Percentiles rank a stretch among this genome's conserved stretches.
These are phyloP conservation scores for Trichocomaceae sp. DNA, from an alignment of 2,329 filamentous ascomycete species.

Conservation along the genomic window DNA sequence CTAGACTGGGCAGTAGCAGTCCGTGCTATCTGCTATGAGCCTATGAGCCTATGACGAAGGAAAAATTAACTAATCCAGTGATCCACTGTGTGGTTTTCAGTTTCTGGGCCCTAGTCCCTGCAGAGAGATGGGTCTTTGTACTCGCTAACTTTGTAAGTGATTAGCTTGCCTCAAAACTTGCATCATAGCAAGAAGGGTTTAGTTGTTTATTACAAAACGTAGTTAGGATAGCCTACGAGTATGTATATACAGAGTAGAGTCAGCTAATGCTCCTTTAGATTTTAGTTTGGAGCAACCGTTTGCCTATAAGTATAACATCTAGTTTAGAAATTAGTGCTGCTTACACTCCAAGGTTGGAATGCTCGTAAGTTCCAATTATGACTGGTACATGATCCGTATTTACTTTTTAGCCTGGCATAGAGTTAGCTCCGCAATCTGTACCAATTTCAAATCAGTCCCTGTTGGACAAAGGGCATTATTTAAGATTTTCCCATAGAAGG, in stretches of 20 bases:
- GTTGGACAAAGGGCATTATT: slow-evolving; percentile 1
- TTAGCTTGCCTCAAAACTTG: background rate
- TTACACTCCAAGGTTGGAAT: no score
- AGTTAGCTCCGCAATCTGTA: background rate
- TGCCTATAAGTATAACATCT: background rate
- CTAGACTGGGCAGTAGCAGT: background rate
- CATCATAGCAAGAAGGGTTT: background rate
- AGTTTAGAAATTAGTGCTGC: background rate
- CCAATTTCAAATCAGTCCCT: background rate
- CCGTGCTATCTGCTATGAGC: background rate
- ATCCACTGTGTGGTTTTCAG: slow-evolving; percentile 1
- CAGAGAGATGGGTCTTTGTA: background rate
- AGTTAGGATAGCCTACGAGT: background rate
- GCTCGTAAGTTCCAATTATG: background rate
- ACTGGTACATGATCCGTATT: background rate
- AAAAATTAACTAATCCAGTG: background rate
- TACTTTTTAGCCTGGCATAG: background rate
- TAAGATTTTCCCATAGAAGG: background rate
- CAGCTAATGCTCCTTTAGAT: background rate
- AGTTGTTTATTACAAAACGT: background rate
- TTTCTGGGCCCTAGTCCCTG: slow-evolving; percentile 10
- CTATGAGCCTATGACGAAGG: background rate
- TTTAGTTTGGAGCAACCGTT: background rate
- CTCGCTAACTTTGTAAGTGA: background rate
- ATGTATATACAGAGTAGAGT: background rate